Conservation (phyloP, 108 stramenopile species). For the Skeletonema costatum region DNA sequence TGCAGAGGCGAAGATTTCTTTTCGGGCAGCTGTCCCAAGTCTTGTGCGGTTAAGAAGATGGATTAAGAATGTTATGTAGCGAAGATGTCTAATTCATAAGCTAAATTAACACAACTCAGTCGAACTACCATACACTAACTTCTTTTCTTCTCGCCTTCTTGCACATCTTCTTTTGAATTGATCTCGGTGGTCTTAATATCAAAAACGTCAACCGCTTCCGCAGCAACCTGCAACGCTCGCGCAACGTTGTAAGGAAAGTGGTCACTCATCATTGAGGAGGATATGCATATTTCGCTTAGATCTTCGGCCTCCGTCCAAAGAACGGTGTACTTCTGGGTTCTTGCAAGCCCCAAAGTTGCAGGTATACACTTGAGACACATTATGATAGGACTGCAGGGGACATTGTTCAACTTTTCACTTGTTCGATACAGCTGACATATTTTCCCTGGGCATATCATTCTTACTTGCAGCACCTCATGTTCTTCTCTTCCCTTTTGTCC, state of each 20-base stretch:
- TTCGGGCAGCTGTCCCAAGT: slow-evolving; percentile 39
- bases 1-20: slow-evolving; percentile 70
- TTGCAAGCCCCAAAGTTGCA: not conserved
- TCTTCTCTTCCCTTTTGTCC: slow-evolving; percentile 55
- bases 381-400: slow-evolving; percentile 21
- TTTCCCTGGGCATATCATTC: slow-evolving; percentile 74
- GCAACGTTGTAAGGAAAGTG: slow-evolving; percentile 43
- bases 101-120: not conserved
- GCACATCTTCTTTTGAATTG: not conserved
- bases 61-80: not conserved
- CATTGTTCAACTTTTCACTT: slow-evolving; percentile 51
- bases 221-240: slow-evolving; percentile 34
- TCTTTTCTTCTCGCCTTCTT: not conserved
- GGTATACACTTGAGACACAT: slow-evolving; percentile 8
- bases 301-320: slow-evolving; percentile 36
- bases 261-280: slow-evolving; percentile 34
- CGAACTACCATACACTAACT: not conserved
- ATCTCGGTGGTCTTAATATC: not conserved
- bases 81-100: not conserved
- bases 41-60: not conserved
- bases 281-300: slow-evolving; percentile 27
- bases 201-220: slow-evolving; percentile 21
- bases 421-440: slow-evolving; percentile 81
- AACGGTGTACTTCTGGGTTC: slow-evolving; percentile 35
- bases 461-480: slow-evolving; percentile 30